Evolutionary conservation across 2,329 filamentous ascomycete species (phyloP).

Genomic region (Graphium sp.): DNA sequence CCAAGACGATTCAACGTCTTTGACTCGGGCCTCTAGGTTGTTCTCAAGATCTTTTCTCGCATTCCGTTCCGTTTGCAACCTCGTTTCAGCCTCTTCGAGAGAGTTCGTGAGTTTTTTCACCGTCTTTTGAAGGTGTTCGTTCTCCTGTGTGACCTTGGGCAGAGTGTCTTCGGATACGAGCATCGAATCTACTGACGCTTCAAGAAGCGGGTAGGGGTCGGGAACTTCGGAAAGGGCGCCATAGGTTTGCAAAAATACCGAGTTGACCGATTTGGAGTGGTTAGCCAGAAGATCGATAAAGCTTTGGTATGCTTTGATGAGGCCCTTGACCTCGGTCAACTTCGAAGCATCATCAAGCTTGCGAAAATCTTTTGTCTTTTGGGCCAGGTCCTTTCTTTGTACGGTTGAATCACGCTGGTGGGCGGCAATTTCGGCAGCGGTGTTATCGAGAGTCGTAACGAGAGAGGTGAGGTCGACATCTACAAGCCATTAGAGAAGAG

Average conservation of each 20-base stretch:
- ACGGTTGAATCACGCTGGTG: constrained; percentile 93
- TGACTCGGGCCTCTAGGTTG: constrained; percentile 60
- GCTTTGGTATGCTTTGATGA: constrained; percentile 90
- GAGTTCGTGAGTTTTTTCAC: constrained; percentile 62
- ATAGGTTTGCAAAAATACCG: constrained; percentile 84
- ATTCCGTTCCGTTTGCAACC: constrained; percentile 61
- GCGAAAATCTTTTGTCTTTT: constrained; percentile 95
- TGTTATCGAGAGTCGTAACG: constrained; percentile 73
- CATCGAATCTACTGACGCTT: constrained; percentile 79
- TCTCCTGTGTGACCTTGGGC: constrained; percentile 78
- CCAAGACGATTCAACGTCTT: constrained; percentile 85
- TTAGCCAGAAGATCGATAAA: constrained; percentile 95
- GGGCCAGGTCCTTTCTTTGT: constrained; percentile 91
- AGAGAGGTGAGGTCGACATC: constrained; percentile 77
- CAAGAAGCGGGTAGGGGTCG: constrained; percentile 88
- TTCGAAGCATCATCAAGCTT: constrained; percentile 85
- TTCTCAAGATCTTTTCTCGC: constrained; percentile 62
- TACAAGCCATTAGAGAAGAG: constrained; percentile 19
- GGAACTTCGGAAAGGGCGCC: constrained; percentile 88
- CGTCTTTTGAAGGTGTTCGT: constrained; percentile 67
- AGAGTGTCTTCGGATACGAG: constrained; percentile 84
- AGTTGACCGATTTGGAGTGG: constrained; percentile 87
- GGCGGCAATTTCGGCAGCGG: constrained; percentile 85
- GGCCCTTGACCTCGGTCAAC: constrained; percentile 69
- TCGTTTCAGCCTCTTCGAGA: constrained; percentile 66